phyloP scores from a whole-genome alignment of 345 rosid genomes.

The Pseudoturritis turrita region DNA sequence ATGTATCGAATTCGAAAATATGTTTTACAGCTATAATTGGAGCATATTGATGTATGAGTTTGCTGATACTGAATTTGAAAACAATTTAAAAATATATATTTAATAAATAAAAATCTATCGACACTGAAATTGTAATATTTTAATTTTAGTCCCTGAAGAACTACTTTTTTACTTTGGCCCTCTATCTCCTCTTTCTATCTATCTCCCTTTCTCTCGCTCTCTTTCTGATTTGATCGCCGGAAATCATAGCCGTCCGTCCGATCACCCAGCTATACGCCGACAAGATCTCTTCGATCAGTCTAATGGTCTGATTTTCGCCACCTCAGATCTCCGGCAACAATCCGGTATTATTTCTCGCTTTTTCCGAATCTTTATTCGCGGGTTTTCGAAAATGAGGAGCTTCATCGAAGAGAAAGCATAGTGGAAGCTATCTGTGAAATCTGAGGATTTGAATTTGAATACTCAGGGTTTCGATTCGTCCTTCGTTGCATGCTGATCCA shows the following conservation, averaged over 20 bases:
- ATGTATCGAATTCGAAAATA: too few species aligned
- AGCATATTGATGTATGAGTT: too few species aligned
- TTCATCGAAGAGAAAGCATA: conserved; percentile 9
- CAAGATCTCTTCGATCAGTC: not conserved
- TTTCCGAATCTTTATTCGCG: not conserved
- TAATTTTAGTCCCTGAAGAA: too few species aligned
- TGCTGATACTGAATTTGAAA: too few species aligned
- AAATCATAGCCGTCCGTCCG: conserved; percentile 14
- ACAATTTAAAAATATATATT: too few species aligned
- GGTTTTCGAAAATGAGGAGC: conserved; percentile 4
- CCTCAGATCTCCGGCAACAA: conserved; percentile 26
- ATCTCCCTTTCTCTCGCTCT: not conserved
- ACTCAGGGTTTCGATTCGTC: not conserved
- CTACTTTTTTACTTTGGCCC: too few species aligned
- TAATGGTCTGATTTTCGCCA: conserved; percentile 12
- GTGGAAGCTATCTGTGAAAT: conserved; percentile 4
- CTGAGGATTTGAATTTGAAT: conserved; percentile 13
- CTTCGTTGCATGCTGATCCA: conserved; percentile 22
- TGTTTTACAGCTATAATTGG: too few species aligned
- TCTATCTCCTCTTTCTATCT: not conserved
- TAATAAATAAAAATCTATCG: too few species aligned
- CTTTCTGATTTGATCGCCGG: conserved; percentile 26
- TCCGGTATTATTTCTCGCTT: not conserved
- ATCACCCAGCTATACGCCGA: not conserved
- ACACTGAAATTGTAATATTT: too few species aligned